Conservation (phyloP, 1,284 basidiomycete genomes). For the Moesziomyces sp. region DNA sequence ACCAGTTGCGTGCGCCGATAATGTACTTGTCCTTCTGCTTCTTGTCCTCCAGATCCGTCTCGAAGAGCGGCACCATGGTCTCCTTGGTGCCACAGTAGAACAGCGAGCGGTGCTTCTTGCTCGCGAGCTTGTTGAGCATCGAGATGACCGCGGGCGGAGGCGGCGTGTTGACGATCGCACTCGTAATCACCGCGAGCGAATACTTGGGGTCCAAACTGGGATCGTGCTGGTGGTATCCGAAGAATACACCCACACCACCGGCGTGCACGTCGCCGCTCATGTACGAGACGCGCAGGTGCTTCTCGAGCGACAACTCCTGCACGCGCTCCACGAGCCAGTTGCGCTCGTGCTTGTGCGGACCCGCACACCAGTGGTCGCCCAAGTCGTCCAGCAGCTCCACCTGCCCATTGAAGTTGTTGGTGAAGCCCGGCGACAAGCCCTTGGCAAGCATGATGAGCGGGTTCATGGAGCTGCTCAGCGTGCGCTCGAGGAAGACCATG, state of each 20-base stretch:
- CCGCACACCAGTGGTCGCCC: conserved; percentile 80
- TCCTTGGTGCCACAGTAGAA: conserved; percentile 76
- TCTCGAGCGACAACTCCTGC: conserved; percentile 59
- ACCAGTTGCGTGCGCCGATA: conserved; percentile 91
- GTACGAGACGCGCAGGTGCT: conserved; percentile 58
- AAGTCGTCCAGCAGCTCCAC: conserved; percentile 68
- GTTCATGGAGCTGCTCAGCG: conserved; percentile 58
- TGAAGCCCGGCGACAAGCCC: conserved; percentile 54
- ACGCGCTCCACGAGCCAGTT: conserved; percentile 84
- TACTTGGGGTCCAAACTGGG: conserved; percentile 62
- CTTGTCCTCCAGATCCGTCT: conserved; percentile 80
- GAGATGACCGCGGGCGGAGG: conserved; percentile 81
- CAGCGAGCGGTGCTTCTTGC: conserved; percentile 77
- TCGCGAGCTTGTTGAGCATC: conserved; percentile 82
- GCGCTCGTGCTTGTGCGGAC: conserved; percentile 79
- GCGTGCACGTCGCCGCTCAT: conserved; percentile 66
- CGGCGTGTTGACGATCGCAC: conserved; percentile 69
- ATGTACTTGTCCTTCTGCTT: conserved; percentile 75
- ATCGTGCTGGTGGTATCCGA: conserved; percentile 51
- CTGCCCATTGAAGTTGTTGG: conserved; percentile 67
- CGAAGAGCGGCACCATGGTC: conserved; percentile 78
- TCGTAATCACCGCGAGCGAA: conserved; percentile 63
- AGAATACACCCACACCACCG: conserved; percentile 53
- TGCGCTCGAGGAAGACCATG: conserved; percentile 65
- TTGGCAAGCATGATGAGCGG: conserved; percentile 64